Percentiles rank a stretch among this genome's conserved stretches.
phyloP scores from a whole-genome alignment of 2,329 filamentous ascomycete species.

The Penicillium aurantiogriseum region DNA sequence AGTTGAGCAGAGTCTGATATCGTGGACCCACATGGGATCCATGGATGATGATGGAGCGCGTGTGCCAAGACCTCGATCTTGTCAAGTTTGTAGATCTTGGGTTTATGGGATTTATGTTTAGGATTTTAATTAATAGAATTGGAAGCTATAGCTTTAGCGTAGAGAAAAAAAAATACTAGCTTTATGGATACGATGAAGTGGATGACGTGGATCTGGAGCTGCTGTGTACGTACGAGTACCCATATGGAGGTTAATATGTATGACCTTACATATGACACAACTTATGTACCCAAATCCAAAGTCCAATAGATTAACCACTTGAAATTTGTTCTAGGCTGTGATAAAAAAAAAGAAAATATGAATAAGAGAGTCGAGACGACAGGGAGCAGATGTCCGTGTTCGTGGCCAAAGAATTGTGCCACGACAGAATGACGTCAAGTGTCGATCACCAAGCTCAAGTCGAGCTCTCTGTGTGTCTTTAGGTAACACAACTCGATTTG shows the following conservation, averaged over 20 bases:
- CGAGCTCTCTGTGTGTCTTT: background rate
- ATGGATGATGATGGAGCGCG: conserved; percentile 14
- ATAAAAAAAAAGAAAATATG: background rate
- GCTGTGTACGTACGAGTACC: background rate
- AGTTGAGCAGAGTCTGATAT: conserved; percentile 13
- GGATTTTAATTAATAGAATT: conserved; percentile 1
- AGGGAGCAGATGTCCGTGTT: conserved; percentile 7
- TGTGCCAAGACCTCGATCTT: conserved; percentile 18
- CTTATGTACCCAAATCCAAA: background rate
- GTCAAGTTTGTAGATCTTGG: conserved; percentile 14
- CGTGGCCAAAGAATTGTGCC: background rate
- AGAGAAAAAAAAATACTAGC: conserved; percentile 7
- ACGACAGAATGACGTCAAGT: conserved; percentile 10
- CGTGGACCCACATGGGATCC: background rate
- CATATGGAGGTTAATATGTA: background rate
- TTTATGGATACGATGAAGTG: conserved; percentile 1
- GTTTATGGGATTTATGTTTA: background rate
- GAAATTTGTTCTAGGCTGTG: background rate
- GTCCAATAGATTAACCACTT: background rate
- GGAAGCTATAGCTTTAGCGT: background rate
- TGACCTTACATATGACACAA: background rate
- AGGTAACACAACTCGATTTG: background rate
- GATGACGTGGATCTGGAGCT: background rate
- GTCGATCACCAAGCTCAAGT: conserved; percentile 2
- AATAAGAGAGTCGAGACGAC: background rate